Evolutionary conservation across 1,139 yeast species (phyloP).

Genomic region (Petasospora fabianii): DNA sequence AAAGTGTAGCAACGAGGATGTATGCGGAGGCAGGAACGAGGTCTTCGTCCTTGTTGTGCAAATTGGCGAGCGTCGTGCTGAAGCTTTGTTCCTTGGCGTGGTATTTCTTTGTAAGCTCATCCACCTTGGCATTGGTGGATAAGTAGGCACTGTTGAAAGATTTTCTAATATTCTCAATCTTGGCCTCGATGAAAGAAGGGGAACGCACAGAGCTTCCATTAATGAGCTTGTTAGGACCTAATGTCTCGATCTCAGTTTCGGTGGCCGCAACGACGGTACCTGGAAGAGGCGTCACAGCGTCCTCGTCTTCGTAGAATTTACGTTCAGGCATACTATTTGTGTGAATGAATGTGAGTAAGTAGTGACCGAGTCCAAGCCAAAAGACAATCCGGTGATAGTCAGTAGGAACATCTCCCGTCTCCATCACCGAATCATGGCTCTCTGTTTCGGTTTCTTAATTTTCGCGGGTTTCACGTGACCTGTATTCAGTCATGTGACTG

Average conservation of each 20-base stretch:
- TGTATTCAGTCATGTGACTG: not conserved
- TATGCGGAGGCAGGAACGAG: slow-evolving; percentile 74
- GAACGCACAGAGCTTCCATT: slow-evolving; percentile 60
- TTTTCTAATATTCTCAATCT: slow-evolving; percentile 39
- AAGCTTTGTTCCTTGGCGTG: slow-evolving; percentile 63
- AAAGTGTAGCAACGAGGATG: slow-evolving; percentile 66
- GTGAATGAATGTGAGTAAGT: not conserved
- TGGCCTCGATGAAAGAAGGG: slow-evolving; percentile 29
- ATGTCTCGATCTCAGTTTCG: slow-evolving; percentile 39
- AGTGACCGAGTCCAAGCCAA: no score
- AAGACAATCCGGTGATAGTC: no score
- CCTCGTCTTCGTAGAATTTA: slow-evolving; percentile 58
- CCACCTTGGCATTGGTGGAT: slow-evolving; percentile 36
- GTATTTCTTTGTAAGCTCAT: slow-evolving; percentile 45
- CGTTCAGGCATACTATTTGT: slow-evolving; percentile 11
- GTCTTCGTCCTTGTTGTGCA: slow-evolving; percentile 72
- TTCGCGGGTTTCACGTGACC: no score
- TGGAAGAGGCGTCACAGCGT: slow-evolving; percentile 46
- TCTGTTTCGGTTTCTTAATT: no score
- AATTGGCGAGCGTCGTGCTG: slow-evolving; percentile 59
- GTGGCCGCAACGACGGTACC: slow-evolving; percentile 54
- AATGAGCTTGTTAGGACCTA: slow-evolving; percentile 45
- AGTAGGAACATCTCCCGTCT: no score
- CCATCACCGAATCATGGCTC: no score
- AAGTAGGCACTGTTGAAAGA: slow-evolving; percentile 37